These are phyloP conservation scores for Naumovozyma baii DNA, from an alignment of 805 yeast species.

Conservation along the genomic window DNA sequence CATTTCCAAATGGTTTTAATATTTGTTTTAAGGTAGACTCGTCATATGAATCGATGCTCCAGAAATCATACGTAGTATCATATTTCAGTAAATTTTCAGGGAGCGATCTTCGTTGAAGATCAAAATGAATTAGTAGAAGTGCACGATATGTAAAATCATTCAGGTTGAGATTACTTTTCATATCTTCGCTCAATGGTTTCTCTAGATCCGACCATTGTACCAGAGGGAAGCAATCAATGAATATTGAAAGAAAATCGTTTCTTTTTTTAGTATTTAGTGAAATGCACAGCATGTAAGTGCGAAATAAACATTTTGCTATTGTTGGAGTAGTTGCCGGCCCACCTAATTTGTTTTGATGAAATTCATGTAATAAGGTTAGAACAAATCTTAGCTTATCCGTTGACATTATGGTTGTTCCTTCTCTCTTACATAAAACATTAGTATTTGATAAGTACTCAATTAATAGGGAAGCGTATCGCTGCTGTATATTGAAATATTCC, in stretches of 20 bases:
- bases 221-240: constrained; percentile 13
- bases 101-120: constrained; percentile 13
- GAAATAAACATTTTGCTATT: constrained; percentile 16
- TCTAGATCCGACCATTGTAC: constrained; percentile 12
- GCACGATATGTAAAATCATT: constrained; percentile 11
- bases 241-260: constrained; percentile 7
- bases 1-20: constrained; percentile 9
- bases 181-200: constrained; percentile 1
- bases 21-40: background rate
- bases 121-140: constrained; percentile 15
- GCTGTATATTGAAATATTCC: constrained; percentile 8
- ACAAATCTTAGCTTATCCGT: constrained; percentile 15
- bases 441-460: constrained; percentile 10
- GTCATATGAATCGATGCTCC: constrained; percentile 6
- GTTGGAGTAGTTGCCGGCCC: constrained; percentile 3
- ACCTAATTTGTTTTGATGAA: constrained; percentile 8
- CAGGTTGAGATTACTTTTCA: constrained; percentile 1
- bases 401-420: constrained; percentile 5
- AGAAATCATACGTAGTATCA: constrained; percentile 6
- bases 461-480: constrained; percentile 12
- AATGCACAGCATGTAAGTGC: constrained; percentile 15
- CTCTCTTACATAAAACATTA: background rate
- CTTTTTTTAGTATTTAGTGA: background rate
- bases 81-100: constrained; percentile 2
- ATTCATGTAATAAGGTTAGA: constrained; percentile 9